Conservation (phyloP, 2,329 filamentous ascomycete species). For the Aphanoascus verrucosus region DNA sequence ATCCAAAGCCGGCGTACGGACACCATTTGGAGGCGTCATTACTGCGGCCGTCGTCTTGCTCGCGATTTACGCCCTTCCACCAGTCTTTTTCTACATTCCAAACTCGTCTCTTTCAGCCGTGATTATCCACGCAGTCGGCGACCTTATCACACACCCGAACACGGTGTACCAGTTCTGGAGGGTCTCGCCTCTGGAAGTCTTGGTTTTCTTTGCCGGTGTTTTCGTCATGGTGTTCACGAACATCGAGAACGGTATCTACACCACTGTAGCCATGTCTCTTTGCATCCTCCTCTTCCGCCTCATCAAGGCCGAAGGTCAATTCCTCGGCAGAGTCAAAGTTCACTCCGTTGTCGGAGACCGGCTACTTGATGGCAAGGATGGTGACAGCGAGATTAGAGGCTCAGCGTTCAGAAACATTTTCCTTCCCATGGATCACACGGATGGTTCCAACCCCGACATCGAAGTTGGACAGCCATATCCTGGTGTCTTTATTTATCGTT, state of each 20-base stretch:
- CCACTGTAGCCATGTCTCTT: constrained; percentile 65
- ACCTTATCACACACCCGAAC: constrained; percentile 82
- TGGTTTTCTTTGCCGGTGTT: constrained; percentile 90
- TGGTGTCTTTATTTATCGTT: constrained; percentile 91
- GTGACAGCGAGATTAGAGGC: constrained; percentile 32
- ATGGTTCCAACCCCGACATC: constrained; percentile 80
- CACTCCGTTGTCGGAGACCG: constrained; percentile 72
- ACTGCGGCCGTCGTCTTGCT: constrained; percentile 77
- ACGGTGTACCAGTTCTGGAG: constrained; percentile 93
- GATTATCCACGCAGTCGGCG: constrained; percentile 91
- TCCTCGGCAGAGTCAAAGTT: constrained; percentile 73
- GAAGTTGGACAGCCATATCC: constrained; percentile 73
- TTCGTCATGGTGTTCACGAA: constrained; percentile 76
- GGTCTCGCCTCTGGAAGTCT: constrained; percentile 76
- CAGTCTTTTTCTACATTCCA: constrained; percentile 90
- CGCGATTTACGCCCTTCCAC: constrained; percentile 77
- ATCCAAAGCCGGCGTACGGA: constrained; percentile 88
- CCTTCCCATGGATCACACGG: constrained; percentile 73
- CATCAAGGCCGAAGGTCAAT: constrained; percentile 68
- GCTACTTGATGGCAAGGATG: constrained; percentile 52
- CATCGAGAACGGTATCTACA: constrained; percentile 90
- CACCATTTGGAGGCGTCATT: constrained; percentile 79
- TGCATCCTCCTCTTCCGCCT: constrained; percentile 74
- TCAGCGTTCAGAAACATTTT: constrained; percentile 63
- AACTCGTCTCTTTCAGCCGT: constrained; percentile 69